phyloP scores from a whole-genome alignment of 2,329 filamentous ascomycete species.

The Immersiporthe knoxdaviesiana region DNA sequence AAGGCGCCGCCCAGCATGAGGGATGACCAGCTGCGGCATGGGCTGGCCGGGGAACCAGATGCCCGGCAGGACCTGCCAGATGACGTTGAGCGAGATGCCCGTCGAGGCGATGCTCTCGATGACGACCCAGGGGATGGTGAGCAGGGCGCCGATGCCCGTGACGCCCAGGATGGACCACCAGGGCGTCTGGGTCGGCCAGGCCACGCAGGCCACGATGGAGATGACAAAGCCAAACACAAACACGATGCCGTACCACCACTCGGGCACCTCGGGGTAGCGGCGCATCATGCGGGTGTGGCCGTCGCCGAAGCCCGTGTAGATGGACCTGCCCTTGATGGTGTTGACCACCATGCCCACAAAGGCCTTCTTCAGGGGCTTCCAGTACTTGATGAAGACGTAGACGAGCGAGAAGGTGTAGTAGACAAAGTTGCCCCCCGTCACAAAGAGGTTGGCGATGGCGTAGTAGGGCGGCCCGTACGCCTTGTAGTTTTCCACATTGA shows the following conservation, averaged over 20 bases:
- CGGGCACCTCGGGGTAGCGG: constrained; percentile 49
- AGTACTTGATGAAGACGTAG: constrained; percentile 46
- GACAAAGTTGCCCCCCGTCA: constrained; percentile 23
- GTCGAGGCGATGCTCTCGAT: constrained; percentile 46
- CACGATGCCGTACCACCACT: constrained; percentile 51
- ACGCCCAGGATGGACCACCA: constrained; percentile 57
- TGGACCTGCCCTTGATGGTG: constrained; percentile 35
- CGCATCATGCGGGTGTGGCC: constrained; percentile 53
- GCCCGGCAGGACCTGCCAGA: constrained; percentile 53
- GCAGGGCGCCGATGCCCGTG: constrained; percentile 48
- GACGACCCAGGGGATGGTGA: constrained; percentile 51
- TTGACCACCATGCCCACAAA: constrained; percentile 39
- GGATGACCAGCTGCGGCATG: constrained; percentile 52
- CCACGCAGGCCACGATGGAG: constrained; percentile 40
- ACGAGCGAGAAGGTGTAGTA: constrained; percentile 48
- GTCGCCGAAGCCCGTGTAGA: constrained; percentile 35
- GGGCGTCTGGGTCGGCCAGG: constrained; percentile 49
- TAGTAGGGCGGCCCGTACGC: constrained; percentile 36
- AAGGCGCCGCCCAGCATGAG: constrained; percentile 49
- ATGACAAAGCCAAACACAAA: constrained; percentile 36
- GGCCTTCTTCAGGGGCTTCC: constrained; percentile 42
- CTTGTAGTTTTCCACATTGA: constrained; percentile 34
- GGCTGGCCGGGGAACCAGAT: constrained; percentile 47
- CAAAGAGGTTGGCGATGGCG: constrained; percentile 28
- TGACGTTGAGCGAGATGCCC: constrained; percentile 52